These are phyloP conservation scores for Neofusicoccum umdonicola DNA, from an alignment of 2,329 filamentous ascomycete species.

Conservation along the genomic window DNA sequence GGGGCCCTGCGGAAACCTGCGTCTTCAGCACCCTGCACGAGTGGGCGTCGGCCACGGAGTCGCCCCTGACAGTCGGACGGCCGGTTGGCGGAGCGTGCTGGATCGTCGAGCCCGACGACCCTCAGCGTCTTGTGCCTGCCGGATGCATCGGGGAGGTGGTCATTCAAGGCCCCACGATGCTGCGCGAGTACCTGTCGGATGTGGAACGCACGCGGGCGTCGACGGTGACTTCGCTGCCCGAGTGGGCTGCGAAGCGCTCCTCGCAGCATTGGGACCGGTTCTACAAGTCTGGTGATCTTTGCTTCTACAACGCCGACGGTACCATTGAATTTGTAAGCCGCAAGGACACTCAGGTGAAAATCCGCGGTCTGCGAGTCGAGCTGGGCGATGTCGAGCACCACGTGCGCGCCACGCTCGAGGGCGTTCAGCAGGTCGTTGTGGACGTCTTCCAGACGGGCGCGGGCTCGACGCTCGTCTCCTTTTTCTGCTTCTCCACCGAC, in stretches of 20 bases:
- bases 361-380: not conserved
- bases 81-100: not conserved
- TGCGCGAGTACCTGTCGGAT: constrained; percentile 34
- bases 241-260: too few species aligned
- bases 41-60: not conserved
- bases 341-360: constrained; percentile 24
- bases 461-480: not conserved
- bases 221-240: not conserved
- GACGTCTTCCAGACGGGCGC: constrained; percentile 35
- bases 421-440: constrained; percentile 19
- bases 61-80: not conserved
- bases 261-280: not conserved
- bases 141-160: constrained; percentile 35
- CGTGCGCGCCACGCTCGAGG: constrained; percentile 21
- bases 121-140: constrained; percentile 32
- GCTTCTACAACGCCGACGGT: constrained; percentile 31
- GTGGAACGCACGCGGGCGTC: constrained; percentile 29
- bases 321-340: constrained; percentile 35
- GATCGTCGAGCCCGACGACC: constrained; percentile 29
- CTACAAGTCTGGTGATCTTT: not conserved
- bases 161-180: constrained; percentile 34
- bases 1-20: not conserved
- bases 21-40: constrained; percentile 20
- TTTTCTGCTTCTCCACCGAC: too few species aligned
- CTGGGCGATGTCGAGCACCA: constrained; percentile 22